Evolutionary conservation across 768 basidiomycete species (phyloP), one percentile per base, ranked within the genome.

Genomic region (Boletus vermiculosoides): DNA sequence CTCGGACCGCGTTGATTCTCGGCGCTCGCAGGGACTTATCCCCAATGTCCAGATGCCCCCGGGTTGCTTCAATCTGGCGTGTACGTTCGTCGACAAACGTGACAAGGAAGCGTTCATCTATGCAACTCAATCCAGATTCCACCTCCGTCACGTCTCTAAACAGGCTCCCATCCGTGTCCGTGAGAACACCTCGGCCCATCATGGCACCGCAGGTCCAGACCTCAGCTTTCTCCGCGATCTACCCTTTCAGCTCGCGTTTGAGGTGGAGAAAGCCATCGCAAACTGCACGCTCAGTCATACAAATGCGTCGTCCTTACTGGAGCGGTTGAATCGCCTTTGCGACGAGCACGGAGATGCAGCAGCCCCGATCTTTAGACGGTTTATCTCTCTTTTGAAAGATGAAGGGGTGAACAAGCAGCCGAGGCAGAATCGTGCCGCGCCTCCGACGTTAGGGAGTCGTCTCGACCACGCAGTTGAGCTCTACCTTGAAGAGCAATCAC

Each of bases 181-280:
- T 40, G 40, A 64, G 22, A 53, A 66, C 55, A 49, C 28, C 22
- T 59, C 63, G 36, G 45, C 54, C 28, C 31, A 31, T 11, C 23
- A 46, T 9, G 46, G 42, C 33, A 37, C n/a, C n/a, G n/a, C 63
- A 12, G 9, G 58, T 10, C 39, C 18, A 23, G 28, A 46, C 15
- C 58, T 77, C 20, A 59, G 68, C 22, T 47, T 71, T 45, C 63
- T 78, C 39, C 20, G 44, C 3, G 50, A 57, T 1, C 45, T 77
- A 5, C 63, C 68, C 5, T 77, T 77, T 44, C 61, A 65, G 33
- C 64, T 77, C 16, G 76, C 72, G 15, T 77, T 77, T 45, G 74
- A 76, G 48, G 61, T 74, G 6, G 74, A 77, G 30, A 77, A 77
- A 50, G 73, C 75, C 0, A 47, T 74, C n/a, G 55, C 58, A 36